A percentile compares a stretch with the other conserved stretches of the same genome.
phyloP scores from a whole-genome alignment of 2,329 filamentous ascomycete species.

The Hypoxylon sp. region DNA sequence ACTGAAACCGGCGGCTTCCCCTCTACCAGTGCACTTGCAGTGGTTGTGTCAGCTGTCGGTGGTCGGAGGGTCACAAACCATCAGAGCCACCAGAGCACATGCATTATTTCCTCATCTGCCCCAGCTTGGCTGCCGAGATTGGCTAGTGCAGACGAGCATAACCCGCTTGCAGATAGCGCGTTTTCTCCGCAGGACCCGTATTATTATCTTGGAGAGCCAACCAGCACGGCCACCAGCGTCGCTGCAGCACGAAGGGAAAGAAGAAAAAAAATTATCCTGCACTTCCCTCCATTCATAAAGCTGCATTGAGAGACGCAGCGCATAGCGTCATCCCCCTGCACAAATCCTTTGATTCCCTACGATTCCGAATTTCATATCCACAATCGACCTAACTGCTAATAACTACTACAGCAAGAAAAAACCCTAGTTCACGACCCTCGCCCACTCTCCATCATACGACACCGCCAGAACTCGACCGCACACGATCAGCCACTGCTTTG shows the following conservation, averaged over 20 bases:
- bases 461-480: slow-evolving; percentile 29
- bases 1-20: slow-evolving; percentile 1
- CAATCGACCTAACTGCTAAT: not conserved
- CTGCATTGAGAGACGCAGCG: slow-evolving; percentile 24
- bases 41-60: slow-evolving; percentile 37
- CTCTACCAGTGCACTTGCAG: not conserved
- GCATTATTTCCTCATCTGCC: slow-evolving; percentile 27
- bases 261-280: slow-evolving; percentile 28
- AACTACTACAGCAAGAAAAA: not conserved
- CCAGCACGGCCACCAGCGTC: slow-evolving; percentile 4
- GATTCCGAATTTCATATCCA: slow-evolving; percentile 13
- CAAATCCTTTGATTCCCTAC: slow-evolving; percentile 37
- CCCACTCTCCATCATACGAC: slow-evolving; percentile 40
- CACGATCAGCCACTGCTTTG: slow-evolving; percentile 42
- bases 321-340: slow-evolving; percentile 43
- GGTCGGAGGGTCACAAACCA: not conserved
- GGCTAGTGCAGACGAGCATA: slow-evolving; percentile 44
- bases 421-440: slow-evolving; percentile 30
- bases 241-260: slow-evolving; percentile 23
- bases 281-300: slow-evolving; percentile 29
- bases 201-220: slow-evolving; percentile 40
- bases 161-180: slow-evolving; percentile 44
- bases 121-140: slow-evolving; percentile 22
- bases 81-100: slow-evolving; percentile 29
- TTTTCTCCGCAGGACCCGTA: slow-evolving; percentile 41